Percentiles rank a stretch among this genome's conserved stretches.
These are phyloP conservation scores for Escovopsis weberi DNA, from an alignment of 2,329 filamentous ascomycete species.

Conservation along the genomic window DNA sequence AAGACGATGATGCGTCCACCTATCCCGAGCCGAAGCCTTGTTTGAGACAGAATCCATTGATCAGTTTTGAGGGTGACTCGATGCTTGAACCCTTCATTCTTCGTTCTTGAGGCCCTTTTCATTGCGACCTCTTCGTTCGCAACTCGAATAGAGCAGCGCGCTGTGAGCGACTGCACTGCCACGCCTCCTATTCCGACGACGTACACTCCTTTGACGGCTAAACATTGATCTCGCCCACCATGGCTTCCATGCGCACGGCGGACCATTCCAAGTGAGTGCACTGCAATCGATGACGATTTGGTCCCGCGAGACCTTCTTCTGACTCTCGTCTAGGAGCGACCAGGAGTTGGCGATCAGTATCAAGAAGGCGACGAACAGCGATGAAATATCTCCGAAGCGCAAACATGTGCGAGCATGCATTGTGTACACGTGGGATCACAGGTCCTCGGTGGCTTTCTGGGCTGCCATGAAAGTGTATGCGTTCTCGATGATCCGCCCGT, in stretches of 20 bases:
- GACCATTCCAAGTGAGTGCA: slow-evolving; percentile 22
- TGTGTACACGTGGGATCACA: slow-evolving; percentile 98
- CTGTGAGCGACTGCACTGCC: slow-evolving; percentile 1
- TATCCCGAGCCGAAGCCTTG: too few species aligned
- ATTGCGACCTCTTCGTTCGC: not conserved
- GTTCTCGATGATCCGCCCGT: slow-evolving; percentile 7
- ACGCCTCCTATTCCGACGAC: slow-evolving; percentile 4
- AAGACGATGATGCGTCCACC: too few species aligned
- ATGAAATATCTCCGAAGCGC: slow-evolving; percentile 54
- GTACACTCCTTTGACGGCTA: not conserved
- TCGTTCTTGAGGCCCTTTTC: not conserved
- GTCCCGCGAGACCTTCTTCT: not conserved
- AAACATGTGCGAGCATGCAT: slow-evolving; percentile 98
- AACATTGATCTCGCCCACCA: slow-evolving; percentile 7
- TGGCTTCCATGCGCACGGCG: slow-evolving; percentile 18
- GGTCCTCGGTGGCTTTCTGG: slow-evolving; percentile 91
- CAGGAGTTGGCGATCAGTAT: slow-evolving; percentile 57
- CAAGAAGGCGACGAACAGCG: slow-evolving; percentile 52
- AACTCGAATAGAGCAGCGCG: not conserved
- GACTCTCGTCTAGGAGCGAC: slow-evolving; percentile 37
- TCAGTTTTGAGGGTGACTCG: too few species aligned
- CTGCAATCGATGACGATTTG: not conserved
- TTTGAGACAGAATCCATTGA: too few species aligned
- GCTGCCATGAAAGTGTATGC: slow-evolving; percentile 93
- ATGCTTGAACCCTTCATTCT: too few species aligned